Conservation (phyloP, 73 alveolate genomes). For the Urostyla sp. region DNA sequence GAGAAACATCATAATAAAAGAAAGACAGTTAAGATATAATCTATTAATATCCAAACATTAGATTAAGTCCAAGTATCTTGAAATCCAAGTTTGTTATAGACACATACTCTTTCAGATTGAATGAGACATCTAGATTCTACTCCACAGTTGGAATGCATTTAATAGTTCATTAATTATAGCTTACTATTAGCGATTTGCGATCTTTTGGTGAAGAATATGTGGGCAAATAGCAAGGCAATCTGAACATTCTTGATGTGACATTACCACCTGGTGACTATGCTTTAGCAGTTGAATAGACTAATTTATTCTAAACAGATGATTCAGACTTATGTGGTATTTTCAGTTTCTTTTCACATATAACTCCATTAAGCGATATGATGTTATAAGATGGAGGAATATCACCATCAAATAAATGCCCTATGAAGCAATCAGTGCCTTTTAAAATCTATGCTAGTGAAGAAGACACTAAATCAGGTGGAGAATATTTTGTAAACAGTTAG, state of each 20-base stretch:
- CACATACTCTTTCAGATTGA: constrained; percentile 24
- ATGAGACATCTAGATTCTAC: constrained; percentile 43
- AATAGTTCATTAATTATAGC: not conserved
- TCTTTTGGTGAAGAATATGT: not conserved
- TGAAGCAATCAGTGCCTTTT: constrained; percentile 22
- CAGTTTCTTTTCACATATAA: constrained; percentile 24
- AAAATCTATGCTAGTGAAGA: not conserved
- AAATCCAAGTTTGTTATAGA: not conserved
- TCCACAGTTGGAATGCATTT: constrained; percentile 13
- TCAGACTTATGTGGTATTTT: constrained; percentile 9
- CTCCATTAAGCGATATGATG: not conserved
- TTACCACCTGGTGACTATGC: constrained; percentile 26
- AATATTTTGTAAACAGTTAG: not conserved
- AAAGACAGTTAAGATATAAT: not conserved
- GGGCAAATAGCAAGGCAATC: constrained; percentile 8
- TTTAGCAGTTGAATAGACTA: constrained; percentile 1
- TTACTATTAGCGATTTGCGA: not conserved
- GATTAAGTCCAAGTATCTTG: constrained; percentile 14
- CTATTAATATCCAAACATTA: not conserved
- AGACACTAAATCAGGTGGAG: constrained; percentile 18
- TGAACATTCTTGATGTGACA: constrained; percentile 5
- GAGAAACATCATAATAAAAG: not conserved
- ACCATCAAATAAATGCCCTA: not conserved
- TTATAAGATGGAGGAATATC: not conserved
- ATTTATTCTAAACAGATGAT: not conserved